Percentiles rank a stretch among this genome's conserved stretches.
Conservation (phyloP, 208 protist species). For the Trypanosomatidae sp. region DNA sequence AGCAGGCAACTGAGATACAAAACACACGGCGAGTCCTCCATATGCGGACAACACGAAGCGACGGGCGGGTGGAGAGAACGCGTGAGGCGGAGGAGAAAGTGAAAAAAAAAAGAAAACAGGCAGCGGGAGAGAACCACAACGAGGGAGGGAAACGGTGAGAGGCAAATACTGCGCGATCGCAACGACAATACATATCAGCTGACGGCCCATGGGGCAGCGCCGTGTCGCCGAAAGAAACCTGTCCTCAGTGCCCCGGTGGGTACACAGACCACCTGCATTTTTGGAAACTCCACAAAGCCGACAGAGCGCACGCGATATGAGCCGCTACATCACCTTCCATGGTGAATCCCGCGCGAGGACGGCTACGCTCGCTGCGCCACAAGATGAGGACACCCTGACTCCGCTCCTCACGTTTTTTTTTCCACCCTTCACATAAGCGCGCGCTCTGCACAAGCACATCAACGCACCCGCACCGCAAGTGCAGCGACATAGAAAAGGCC, state of each 20-base stretch:
- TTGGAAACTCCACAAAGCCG: not conserved
- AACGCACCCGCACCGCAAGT: not conserved
- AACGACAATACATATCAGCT: not conserved
- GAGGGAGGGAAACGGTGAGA: not conserved
- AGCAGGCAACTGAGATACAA: not conserved
- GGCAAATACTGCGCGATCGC: not conserved
- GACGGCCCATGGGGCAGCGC: not conserved
- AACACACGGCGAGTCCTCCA: too few relatives aligned
- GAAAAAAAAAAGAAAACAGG: not conserved
- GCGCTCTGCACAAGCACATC: not conserved
- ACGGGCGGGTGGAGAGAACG: not conserved
- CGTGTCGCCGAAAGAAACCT: not conserved
- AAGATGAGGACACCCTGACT: not conserved
- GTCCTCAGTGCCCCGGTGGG: not conserved
- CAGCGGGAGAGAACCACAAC: not conserved
- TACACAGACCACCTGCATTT: not conserved
- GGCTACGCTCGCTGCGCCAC: not conserved
- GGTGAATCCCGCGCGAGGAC: not conserved
- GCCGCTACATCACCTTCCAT: not conserved
- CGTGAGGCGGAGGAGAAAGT: not conserved
- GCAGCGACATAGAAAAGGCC: not conserved
- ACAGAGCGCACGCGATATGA: not conserved
- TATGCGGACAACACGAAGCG: not conserved
- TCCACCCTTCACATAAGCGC: not conserved
- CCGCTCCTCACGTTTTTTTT: not conserved